Conservation (phyloP, 345 rosid species). For the Dovyalis caffra region DNA sequence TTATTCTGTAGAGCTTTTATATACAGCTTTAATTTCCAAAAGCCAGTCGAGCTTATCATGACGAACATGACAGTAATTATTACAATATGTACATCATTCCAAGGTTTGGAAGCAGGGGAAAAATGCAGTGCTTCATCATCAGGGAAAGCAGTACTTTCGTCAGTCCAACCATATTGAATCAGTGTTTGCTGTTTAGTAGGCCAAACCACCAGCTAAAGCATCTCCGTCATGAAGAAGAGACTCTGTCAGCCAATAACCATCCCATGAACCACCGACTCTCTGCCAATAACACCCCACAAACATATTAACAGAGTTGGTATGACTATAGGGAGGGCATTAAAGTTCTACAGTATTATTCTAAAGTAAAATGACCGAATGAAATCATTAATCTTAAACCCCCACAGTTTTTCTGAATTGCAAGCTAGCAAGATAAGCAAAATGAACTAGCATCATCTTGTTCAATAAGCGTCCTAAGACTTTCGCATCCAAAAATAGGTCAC, state of each 20-base stretch:
- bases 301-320: not conserved
- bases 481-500: not conserved
- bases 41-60: not conserved
- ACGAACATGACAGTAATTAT: not conserved
- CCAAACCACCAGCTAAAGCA: slow-evolving; percentile 80
- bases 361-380: not conserved
- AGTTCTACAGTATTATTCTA: not conserved
- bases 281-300: slow-evolving; percentile 34
- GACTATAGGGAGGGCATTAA: not conserved
- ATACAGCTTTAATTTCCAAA: slow-evolving; percentile 21
- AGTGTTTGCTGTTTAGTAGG: slow-evolving; percentile 45
- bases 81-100: slow-evolving; percentile 16
- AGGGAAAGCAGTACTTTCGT: not conserved
- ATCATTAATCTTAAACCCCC: not conserved
- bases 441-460: not conserved
- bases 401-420: not conserved
- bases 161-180: not conserved
- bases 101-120: not conserved
- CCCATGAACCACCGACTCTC: slow-evolving; percentile 92
- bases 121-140: too few species aligned
- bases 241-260: slow-evolving; percentile 95
- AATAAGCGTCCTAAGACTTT: not conserved
- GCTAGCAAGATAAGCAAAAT: not conserved
- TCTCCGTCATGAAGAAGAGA: slow-evolving; percentile 85
- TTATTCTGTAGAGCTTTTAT: slow-evolving; percentile 2